phyloP scores from a whole-genome alignment of 2,329 filamentous ascomycete genomes.

The Leptographium wingfieldii region DNA sequence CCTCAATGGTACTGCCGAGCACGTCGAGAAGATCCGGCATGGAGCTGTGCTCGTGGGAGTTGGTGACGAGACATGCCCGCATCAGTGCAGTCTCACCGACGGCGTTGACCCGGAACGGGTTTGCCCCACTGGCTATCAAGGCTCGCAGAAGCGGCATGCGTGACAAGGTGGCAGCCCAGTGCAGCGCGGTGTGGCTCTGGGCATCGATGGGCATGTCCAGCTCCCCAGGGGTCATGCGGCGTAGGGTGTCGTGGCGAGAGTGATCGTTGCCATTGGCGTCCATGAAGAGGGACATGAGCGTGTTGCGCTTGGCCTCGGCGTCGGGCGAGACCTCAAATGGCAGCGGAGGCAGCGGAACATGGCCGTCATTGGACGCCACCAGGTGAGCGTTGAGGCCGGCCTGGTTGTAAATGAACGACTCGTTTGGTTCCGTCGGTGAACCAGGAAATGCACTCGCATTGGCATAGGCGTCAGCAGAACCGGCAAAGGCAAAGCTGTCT shows the following conservation, averaged over 20 bases:
- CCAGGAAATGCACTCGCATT: slow-evolving; percentile 40
- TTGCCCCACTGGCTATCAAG: slow-evolving; percentile 73
- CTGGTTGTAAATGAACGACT: slow-evolving; percentile 60
- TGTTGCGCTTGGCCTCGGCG: slow-evolving; percentile 66
- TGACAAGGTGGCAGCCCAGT: slow-evolving; percentile 91
- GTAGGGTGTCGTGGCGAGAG: slow-evolving; percentile 63
- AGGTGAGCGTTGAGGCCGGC: slow-evolving; percentile 26
- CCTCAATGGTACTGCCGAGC: slow-evolving; percentile 78
- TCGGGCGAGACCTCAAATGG: slow-evolving; percentile 48
- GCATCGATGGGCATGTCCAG: slow-evolving; percentile 87
- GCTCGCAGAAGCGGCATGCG: slow-evolving; percentile 71
- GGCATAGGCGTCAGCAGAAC: slow-evolving; percentile 29
- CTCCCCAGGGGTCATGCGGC: slow-evolving; percentile 63
- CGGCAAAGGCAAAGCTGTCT: slow-evolving; percentile 39
- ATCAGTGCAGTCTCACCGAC: slow-evolving; percentile 88
- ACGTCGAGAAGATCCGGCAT: slow-evolving; percentile 87
- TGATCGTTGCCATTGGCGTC: slow-evolving; percentile 56
- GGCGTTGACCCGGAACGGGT: slow-evolving; percentile 75
- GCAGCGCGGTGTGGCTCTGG: slow-evolving; percentile 78
- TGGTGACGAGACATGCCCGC: slow-evolving; percentile 84
- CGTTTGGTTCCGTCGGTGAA: slow-evolving; percentile 69
- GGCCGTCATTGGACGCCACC: slow-evolving; percentile 35
- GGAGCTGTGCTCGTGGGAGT: slow-evolving; percentile 80
- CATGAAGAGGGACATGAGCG: slow-evolving; percentile 73
- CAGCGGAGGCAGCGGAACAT: slow-evolving; percentile 51